These are phyloP conservation scores for Stemphylium vesicarium DNA, from an alignment of 2,329 filamentous ascomycete genomes.

Conservation along the genomic window DNA sequence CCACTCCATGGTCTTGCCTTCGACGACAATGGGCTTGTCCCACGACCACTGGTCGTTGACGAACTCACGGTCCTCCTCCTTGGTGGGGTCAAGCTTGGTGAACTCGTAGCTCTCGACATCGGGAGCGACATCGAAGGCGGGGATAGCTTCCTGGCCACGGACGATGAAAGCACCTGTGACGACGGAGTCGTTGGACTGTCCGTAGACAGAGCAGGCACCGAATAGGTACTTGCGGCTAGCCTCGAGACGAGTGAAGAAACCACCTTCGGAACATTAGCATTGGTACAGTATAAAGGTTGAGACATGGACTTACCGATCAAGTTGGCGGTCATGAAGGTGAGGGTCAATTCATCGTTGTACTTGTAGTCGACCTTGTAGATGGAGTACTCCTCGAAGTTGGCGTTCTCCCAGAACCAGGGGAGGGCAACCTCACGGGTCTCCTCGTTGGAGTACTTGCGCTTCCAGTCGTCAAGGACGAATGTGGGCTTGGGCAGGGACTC, in stretches of 20 bases:
- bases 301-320: conserved; percentile 71
- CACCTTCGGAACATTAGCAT: conserved; percentile 58
- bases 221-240: conserved; percentile 98
- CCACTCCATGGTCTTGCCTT: conserved; percentile 88
- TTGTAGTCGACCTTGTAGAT: conserved; percentile 96
- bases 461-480: conserved; percentile 93
- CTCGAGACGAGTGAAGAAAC: conserved; percentile 97
- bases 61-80: conserved; percentile 82
- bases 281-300: not conserved
- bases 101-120: conserved; percentile 97
- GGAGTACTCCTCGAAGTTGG: conserved; percentile 93
- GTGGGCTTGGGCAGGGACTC: conserved; percentile 81
- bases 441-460: conserved; percentile 98
- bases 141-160: conserved; percentile 84
- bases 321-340: conserved; percentile 99
- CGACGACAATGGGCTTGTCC: conserved; percentile 80
- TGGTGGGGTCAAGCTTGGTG: conserved; percentile 91
- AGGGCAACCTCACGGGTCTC: conserved; percentile 81
- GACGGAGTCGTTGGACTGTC: conserved; percentile 84
- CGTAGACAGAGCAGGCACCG: conserved; percentile 87
- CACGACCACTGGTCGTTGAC: conserved; percentile 89
- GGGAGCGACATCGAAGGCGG: conserved; percentile 95
- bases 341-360: conserved; percentile 97
- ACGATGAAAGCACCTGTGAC: conserved; percentile 94
- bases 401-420: conserved; percentile 98